Conservation (phyloP, 2,329 filamentous ascomycete genomes). For the Colletotrichum brevisporum region DNA sequence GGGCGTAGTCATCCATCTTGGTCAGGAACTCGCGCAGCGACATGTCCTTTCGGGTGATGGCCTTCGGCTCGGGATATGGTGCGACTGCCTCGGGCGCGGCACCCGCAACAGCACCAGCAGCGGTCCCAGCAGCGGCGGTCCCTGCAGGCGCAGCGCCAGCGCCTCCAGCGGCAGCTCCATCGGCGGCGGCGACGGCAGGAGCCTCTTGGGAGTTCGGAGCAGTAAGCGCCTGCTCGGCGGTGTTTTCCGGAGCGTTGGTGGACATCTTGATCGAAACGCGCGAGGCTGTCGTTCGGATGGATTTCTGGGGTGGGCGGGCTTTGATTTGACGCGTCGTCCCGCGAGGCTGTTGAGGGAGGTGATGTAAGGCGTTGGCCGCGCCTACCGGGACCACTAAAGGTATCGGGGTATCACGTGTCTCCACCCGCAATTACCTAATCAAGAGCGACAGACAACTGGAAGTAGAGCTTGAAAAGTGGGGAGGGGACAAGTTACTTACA, state of each 20-base stretch:
- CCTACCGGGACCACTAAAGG: background rate
- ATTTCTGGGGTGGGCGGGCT: background rate
- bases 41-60: slow-evolving; percentile 89
- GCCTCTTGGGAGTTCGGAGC: slow-evolving; percentile 33
- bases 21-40: slow-evolving; percentile 91
- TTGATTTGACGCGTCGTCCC: slow-evolving; percentile 4
- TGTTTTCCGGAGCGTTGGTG: slow-evolving; percentile 52
- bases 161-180: slow-evolving; percentile 3
- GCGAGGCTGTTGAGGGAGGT: slow-evolving; percentile 37
- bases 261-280: slow-evolving; percentile 48
- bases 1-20: slow-evolving; percentile 99
- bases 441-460: no score
- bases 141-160: no score
- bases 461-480: no score
- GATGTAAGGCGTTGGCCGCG: slow-evolving; percentile 25
- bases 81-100: slow-evolving; percentile 58
- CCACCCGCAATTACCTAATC: background rate
- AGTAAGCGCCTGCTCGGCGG: slow-evolving; percentile 46
- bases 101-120: slow-evolving; percentile 19
- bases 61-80: slow-evolving; percentile 69
- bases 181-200: slow-evolving; percentile 31
- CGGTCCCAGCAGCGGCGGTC: no score
- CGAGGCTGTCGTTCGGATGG: slow-evolving; percentile 19
- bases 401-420: slow-evolving; percentile 17
- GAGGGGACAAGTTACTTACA: no score